Evolutionary conservation across 805 yeast species (phyloP).

Genomic region (Jamesozyma spencerorum): DNA sequence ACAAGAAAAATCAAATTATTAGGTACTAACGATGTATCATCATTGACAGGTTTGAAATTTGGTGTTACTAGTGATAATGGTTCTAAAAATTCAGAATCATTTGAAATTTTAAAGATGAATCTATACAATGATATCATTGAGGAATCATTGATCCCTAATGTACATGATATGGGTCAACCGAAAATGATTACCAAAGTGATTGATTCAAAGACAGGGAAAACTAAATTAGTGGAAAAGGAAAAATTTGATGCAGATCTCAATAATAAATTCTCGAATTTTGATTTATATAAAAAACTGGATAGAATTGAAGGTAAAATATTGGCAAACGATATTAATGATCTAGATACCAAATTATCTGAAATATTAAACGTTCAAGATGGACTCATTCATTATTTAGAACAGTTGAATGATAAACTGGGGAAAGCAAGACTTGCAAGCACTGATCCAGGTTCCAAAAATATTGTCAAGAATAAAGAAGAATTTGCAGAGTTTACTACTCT

Average conservation of each 20-base stretch:
- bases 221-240: slow-evolving; percentile 22
- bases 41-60: slow-evolving; percentile 31
- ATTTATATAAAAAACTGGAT: slow-evolving; percentile 24
- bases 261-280: slow-evolving; percentile 16
- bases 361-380: slow-evolving; percentile 18
- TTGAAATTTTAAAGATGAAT: slow-evolving; percentile 53
- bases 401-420: slow-evolving; percentile 10
- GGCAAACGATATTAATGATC: slow-evolving; percentile 26
- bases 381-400: slow-evolving; percentile 16
- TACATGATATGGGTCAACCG: slow-evolving; percentile 37
- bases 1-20: slow-evolving; percentile 43
- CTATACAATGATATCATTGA: slow-evolving; percentile 44
- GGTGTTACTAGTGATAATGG: slow-evolving; percentile 47
- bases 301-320: slow-evolving; percentile 29
- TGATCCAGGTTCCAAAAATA: not conserved
- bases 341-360: slow-evolving; percentile 20
- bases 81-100: slow-evolving; percentile 41
- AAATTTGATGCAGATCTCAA: slow-evolving; percentile 16
- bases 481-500: slow-evolving; percentile 23
- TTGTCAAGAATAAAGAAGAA: slow-evolving; percentile 7
- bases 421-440: not conserved
- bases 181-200: slow-evolving; percentile 36
- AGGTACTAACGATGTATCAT: not conserved
- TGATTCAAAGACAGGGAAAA: slow-evolving; percentile 29
- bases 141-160: slow-evolving; percentile 52